Base-by-base conservation (phyloP, 2,329 filamentous ascomycete species). In the Aspergillus jensenii region DNA sequence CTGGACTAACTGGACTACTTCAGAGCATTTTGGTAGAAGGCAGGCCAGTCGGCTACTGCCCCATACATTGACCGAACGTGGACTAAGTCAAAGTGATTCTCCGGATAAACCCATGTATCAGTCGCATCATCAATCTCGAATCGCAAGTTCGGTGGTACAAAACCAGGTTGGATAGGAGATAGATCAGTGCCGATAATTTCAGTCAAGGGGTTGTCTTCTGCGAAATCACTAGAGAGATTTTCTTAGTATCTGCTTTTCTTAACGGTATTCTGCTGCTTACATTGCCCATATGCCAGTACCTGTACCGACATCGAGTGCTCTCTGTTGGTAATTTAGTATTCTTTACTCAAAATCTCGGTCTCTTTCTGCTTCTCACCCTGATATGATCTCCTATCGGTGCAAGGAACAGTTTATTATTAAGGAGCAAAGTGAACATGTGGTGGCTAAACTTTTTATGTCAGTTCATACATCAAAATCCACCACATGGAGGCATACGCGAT, bases 71-170 rank as follows among this genome's bases (percentile, higher is more conserved):
- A 52, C 33, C 67, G 65, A 21, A 65, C 64, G 69, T 87, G 84
- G 49, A 87, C 78, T 48, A 82, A 79, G 68, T 86, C 83, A 60
- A 84, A 77, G 60, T 75, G 65, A n/a, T 59, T 57, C 48, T 74
- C 64, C 0, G 78, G 74, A 68, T 83, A 60, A 74, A 79, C 75
- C 82, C 83, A 85, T 44, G 86, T 79, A 59, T 83, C 81, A 3
- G 80, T 77, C 65, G 77, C 77, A 65, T 90, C 87, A 65, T 90
- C 87, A 37, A 91, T 82, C 63, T 84, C 85, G 63, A 91, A 91
- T 56, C 82, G 81, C 19, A 90, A 84, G 62, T 91, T 91, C 6
- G 82, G 82, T 0, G 88, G 88, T 0, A 89, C 84, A 23, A 80
- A 76, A 4, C 74, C 70, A 2, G 85, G 84, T 65, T 88, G 86